Percentiles rank a stretch among this genome's conserved stretches.
Conservation (phyloP, 2,329 filamentous ascomycete genomes). For the Bipolaris cookei region DNA sequence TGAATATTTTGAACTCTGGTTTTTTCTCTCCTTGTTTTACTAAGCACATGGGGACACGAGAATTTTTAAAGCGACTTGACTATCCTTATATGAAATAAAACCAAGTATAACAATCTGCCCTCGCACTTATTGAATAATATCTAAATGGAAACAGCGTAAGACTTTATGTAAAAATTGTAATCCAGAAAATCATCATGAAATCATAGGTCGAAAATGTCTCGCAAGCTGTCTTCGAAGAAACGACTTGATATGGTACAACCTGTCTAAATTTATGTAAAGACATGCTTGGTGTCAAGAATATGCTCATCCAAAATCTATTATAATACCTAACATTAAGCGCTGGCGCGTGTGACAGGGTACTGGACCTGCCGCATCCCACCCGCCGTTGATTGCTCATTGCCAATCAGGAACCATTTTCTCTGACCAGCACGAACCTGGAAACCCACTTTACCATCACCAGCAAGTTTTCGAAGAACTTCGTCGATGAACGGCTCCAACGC, state of each 20-base stretch:
- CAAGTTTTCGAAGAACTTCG: slow-evolving; percentile 69
- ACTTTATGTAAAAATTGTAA: neutral
- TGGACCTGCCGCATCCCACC: neutral
- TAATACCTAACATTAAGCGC: neutral
- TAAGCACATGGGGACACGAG: too few relatives aligned
- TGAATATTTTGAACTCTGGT: too few relatives aligned
- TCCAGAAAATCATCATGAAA: neutral
- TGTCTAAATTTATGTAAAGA: neutral
- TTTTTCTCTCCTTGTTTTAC: too few relatives aligned
- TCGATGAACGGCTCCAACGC: slow-evolving; percentile 80
- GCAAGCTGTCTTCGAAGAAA: neutral
- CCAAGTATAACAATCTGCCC: too few relatives aligned
- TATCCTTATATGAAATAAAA: too few relatives aligned
- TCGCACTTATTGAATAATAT: neutral
- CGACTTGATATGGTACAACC: neutral
- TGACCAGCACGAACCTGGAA: slow-evolving; percentile 31
- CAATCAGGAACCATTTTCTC: slow-evolving; percentile 31
- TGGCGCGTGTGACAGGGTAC: neutral
- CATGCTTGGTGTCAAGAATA: neutral
- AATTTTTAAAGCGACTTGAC: too few relatives aligned
- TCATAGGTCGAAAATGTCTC: neutral
- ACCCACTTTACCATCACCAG: slow-evolving; percentile 37
- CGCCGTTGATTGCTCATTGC: neutral
- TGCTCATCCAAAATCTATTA: too few relatives aligned
- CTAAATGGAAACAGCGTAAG: neutral